Percentiles rank a stretch among this genome's conserved stretches.
Evolutionary conservation across 2,329 filamentous ascomycete genomes (phyloP).

Genomic region (Venturia effusa): DNA sequence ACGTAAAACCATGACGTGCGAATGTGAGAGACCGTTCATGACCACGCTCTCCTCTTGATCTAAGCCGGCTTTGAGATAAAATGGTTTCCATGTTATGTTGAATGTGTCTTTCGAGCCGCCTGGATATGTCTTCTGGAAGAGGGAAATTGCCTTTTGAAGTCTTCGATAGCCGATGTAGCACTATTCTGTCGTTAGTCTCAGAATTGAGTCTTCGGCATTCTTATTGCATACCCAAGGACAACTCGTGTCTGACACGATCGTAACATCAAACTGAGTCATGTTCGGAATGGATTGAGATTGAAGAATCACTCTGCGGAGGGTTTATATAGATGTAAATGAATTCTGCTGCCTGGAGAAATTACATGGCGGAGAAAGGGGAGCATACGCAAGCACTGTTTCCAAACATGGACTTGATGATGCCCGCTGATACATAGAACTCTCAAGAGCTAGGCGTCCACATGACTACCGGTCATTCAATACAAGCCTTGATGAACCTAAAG

Average conservation of each 20-base stretch:
- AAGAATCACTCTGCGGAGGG: too few species aligned
- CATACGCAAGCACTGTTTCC: too few species aligned
- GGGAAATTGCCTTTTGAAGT: conserved; percentile 27
- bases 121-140: conserved; percentile 31
- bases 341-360: background rate
- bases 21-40: conserved; percentile 10
- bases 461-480: too few species aligned
- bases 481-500: too few species aligned
- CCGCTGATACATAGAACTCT: too few species aligned
- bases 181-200: conserved; percentile 14
- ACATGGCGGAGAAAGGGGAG: too few species aligned
- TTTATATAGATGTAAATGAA: too few species aligned
- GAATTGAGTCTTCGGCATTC: conserved; percentile 13
- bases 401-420: too few species aligned
- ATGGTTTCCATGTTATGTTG: conserved; percentile 26
- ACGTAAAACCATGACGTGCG: conserved; percentile 15
- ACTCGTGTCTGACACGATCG: conserved; percentile 17
- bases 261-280: conserved; percentile 13
- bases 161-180: conserved; percentile 32
- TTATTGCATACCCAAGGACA: conserved; percentile 15
- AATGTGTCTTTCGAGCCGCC: conserved; percentile 26
- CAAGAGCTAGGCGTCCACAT: too few species aligned
- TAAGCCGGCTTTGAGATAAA: conserved; percentile 24
- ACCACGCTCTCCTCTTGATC: background rate
- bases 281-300: background rate